These are phyloP conservation scores for Chlorella sorokiniana DNA, from an alignment of 139 green algal genomes.

Conservation along the genomic window DNA sequence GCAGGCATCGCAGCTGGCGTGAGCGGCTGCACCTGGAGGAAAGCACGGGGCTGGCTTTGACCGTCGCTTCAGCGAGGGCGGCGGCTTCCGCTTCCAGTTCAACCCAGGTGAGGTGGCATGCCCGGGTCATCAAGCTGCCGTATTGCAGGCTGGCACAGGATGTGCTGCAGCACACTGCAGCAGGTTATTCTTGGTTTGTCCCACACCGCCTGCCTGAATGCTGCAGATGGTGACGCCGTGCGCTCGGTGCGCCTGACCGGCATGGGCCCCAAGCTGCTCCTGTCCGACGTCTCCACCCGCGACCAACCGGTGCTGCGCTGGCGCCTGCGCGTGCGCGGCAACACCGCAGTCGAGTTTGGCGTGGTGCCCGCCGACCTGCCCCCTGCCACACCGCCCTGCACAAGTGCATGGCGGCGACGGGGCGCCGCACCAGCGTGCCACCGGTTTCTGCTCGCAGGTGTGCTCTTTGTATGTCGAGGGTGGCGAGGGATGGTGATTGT, in stretches of 20 bases:
- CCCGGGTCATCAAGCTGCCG: neutral
- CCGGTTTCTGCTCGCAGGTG: constrained; percentile 67
- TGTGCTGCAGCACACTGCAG: neutral
- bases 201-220: neutral
- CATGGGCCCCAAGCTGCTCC: constrained; percentile 75
- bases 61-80: constrained; percentile 25
- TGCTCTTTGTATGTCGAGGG: too few species aligned
- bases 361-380: constrained; percentile 49
- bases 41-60: constrained; percentile 49
- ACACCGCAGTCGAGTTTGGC: constrained; percentile 77
- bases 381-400: constrained; percentile 48
- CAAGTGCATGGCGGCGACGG: constrained; percentile 41
- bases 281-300: constrained; percentile 62
- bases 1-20: constrained; percentile 50
- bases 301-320: constrained; percentile 62
- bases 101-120: neutral
- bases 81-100: constrained; percentile 37
- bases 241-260: constrained; percentile 56
- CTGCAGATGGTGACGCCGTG: constrained; percentile 6
- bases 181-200: too few species aligned
- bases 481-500: too few species aligned
- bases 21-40: constrained; percentile 59
- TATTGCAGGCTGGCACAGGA: neutral
- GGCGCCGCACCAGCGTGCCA: constrained; percentile 3
- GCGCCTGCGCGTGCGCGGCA: constrained; percentile 61